A percentile compares a stretch with the other conserved stretches of the same genome.
Conservation (phyloP, 306 rosid species). For the Fagus sylvatica region DNA sequence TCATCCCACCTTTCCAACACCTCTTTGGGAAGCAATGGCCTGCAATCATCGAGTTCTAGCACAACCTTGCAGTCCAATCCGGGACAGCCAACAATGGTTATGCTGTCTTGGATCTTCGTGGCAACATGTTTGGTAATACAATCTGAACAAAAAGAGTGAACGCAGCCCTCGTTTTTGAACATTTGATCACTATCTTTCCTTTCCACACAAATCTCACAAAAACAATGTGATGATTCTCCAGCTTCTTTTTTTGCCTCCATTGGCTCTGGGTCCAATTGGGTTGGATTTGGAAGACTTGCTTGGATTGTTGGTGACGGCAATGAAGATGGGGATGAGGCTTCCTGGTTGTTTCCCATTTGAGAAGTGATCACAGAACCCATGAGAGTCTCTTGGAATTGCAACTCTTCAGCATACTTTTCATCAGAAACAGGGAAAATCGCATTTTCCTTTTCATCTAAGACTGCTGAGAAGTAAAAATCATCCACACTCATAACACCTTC, state of each 20-base stretch:
- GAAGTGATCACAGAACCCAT: conserved; percentile 24
- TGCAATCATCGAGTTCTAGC: conserved; percentile 42
- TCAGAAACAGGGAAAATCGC: conserved; percentile 28
- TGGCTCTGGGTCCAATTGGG: neutral
- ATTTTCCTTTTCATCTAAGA: conserved; percentile 24
- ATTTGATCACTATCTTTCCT: conserved; percentile 21
- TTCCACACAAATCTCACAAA: conserved; percentile 57
- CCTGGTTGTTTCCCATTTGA: neutral
- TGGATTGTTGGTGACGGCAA: neutral
- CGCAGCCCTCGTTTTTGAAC: conserved; percentile 38
- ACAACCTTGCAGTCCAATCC: conserved; percentile 42
- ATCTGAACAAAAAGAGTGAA: conserved; percentile 50
- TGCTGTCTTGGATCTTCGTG: conserved; percentile 42
- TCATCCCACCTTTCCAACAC: conserved; percentile 47
- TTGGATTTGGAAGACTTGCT: neutral
- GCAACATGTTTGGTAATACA: conserved; percentile 55
- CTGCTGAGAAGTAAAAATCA: conserved; percentile 37
- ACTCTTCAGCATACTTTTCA: conserved; percentile 37
- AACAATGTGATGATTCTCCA: conserved; percentile 12
- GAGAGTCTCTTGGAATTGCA: conserved; percentile 56
- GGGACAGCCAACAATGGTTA: conserved; percentile 50
- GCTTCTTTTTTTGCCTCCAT: neutral
- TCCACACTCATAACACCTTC: conserved; percentile 11
- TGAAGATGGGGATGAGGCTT: conserved; percentile 4
- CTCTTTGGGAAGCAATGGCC: conserved; percentile 41